Conservation (phyloP, 768 basidiomycete genomes). For the Calocybe gangraenosa region DNA sequence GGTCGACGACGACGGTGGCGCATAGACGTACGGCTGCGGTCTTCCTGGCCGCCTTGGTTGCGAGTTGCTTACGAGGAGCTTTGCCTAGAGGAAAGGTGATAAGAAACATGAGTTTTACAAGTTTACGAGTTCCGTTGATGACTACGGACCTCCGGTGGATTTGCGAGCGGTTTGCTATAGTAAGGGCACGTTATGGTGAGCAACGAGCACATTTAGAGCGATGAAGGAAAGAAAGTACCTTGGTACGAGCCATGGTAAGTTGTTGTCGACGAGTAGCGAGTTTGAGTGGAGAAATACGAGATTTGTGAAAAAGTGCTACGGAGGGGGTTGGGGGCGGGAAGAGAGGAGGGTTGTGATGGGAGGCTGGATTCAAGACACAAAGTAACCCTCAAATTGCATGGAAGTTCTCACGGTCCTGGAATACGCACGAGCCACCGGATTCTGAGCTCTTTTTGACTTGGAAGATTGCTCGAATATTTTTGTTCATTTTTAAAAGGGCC, state of each 20-base stretch:
- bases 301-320: constrained; percentile 20
- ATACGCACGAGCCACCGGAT: constrained; percentile 47
- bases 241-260: constrained; percentile 78
- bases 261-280: constrained; percentile 18
- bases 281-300: constrained; percentile 19
- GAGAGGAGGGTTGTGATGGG: constrained; percentile 29
- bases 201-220: constrained; percentile 13
- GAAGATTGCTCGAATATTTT: constrained; percentile 40
- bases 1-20: constrained; percentile 21
- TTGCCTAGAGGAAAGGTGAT: constrained; percentile 45
- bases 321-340: constrained; percentile 35
- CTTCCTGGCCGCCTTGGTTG: constrained; percentile 94
- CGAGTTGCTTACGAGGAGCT: constrained; percentile 91
- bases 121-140: constrained; percentile 13
- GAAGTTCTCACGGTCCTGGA: constrained; percentile 44
- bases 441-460: constrained; percentile 45
- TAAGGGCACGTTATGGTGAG: constrained; percentile 27
- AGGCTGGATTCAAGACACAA: constrained; percentile 27
- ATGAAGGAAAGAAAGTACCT: constrained; percentile 41
- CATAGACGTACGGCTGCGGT: constrained; percentile 59
- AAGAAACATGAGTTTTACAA: constrained; percentile 13
- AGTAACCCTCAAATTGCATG: constrained; percentile 33
- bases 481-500: no score
- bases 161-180: constrained; percentile 96
- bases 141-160: constrained; percentile 86